phyloP scores from a whole-genome alignment of 148 eudicot genomes.

The Amaranthus hypochondriacus region DNA sequence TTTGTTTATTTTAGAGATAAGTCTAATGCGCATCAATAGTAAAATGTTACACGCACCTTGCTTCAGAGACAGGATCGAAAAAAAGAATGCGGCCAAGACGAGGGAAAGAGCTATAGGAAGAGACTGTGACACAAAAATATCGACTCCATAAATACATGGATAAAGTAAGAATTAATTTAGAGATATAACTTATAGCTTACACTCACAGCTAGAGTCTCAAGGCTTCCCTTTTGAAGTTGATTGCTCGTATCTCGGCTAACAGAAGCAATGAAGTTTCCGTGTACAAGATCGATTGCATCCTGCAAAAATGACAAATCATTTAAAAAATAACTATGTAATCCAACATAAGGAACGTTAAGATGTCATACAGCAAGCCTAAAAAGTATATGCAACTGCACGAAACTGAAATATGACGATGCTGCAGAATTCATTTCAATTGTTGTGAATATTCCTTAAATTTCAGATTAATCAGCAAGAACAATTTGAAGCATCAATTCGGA shows the following conservation, averaged over 20 bases:
- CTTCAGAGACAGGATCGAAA: constrained; percentile 58
- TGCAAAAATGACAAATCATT: constrained; percentile 27
- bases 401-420: background rate
- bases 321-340: background rate
- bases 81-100: constrained; percentile 51
- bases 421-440: background rate
- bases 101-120: constrained; percentile 63
- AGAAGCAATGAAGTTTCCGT: constrained; percentile 85
- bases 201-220: constrained; percentile 89
- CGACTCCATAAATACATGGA: constrained; percentile 7
- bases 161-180: background rate
- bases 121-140: constrained; percentile 54
- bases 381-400: background rate
- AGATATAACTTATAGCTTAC: constrained; percentile 1
- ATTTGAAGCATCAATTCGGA: no score
- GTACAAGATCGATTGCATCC: constrained; percentile 94
- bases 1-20: background rate
- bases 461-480: no score
- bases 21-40: background rate
- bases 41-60: constrained; percentile 50
- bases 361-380: background rate
- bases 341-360: background rate
- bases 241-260: constrained; percentile 60
- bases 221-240: constrained; percentile 52
- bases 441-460: no score